A percentile compares a stretch with the other conserved stretches of the same genome.
phyloP scores from a whole-genome alignment of 306 rosid genomes.

The Fagus crenata region DNA sequence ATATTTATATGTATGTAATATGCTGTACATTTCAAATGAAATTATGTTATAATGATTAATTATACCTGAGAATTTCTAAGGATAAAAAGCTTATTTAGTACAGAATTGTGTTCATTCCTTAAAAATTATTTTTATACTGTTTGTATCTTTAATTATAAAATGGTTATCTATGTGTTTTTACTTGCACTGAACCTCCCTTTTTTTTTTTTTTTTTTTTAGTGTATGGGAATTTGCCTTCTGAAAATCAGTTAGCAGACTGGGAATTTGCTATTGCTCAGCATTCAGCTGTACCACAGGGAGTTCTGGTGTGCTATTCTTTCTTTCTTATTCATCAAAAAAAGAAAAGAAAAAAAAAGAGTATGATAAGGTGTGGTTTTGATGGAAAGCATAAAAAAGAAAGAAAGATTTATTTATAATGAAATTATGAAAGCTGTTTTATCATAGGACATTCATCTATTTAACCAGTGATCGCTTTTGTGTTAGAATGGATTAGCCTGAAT shows the following conservation, averaged over 20 bases:
- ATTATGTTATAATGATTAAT: background rate
- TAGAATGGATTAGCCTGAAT: background rate
- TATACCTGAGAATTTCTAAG: background rate
- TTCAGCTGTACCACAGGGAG: conserved; percentile 88
- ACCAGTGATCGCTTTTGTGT: background rate
- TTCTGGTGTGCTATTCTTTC: conserved; percentile 54
- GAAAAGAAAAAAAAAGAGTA: background rate
- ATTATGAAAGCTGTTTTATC: background rate
- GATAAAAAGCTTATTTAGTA: background rate
- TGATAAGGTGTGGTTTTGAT: background rate
- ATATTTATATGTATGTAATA: background rate
- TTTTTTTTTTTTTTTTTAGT: conserved; percentile 41
- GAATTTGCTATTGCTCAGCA: conserved; percentile 83
- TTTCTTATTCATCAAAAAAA: background rate
- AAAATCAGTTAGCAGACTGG: conserved; percentile 69
- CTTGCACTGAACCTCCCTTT: background rate
- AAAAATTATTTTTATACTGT: background rate
- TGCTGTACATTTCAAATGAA: background rate
- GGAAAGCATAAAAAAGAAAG: too few relatives aligned
- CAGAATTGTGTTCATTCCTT: background rate
- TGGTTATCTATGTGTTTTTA: background rate
- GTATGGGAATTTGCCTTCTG: conserved; percentile 89
- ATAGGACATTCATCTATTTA: background rate
- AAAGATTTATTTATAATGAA: background rate
- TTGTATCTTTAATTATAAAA: background rate